Percentiles rank a stretch among this genome's conserved stretches.
Evolutionary conservation across 2,329 filamentous ascomycete genomes (phyloP).

Genomic region (Cercospora sp.): DNA sequence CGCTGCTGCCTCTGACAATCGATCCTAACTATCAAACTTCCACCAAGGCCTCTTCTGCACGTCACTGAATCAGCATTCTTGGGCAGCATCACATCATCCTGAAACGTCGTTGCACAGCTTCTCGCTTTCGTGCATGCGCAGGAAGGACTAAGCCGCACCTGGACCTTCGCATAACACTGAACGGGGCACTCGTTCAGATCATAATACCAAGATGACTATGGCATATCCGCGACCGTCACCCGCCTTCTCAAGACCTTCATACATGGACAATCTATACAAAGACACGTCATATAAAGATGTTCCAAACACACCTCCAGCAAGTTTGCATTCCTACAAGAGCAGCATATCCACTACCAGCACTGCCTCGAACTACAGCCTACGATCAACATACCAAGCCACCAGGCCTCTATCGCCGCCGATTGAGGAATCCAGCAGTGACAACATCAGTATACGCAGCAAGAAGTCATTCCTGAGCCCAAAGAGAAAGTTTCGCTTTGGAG

Average conservation of each 20-base stretch:
- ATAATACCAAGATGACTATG: constrained; percentile 30
- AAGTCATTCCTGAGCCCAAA: constrained; percentile 26
- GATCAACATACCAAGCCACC: constrained; percentile 21
- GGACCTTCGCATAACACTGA: constrained; percentile 7
- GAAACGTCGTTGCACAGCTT: constrained; percentile 11
- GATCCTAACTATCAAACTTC: neutral
- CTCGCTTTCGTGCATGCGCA: constrained; percentile 7
- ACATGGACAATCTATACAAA: constrained; percentile 37
- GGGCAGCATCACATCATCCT: constrained; percentile 14
- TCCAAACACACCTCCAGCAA: constrained; percentile 21
- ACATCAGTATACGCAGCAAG: constrained; percentile 28
- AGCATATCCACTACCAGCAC: constrained; percentile 32
- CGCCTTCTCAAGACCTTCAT: constrained; percentile 32
- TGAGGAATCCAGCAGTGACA: constrained; percentile 29
- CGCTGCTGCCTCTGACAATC: neutral
- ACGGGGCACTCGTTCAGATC: constrained; percentile 1
- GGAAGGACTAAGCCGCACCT: constrained; percentile 3
- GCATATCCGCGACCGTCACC: constrained; percentile 28
- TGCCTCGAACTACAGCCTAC: constrained; percentile 27
- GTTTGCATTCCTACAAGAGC: constrained; percentile 33
- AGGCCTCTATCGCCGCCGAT: constrained; percentile 33
- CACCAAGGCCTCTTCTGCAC: constrained; percentile 3
- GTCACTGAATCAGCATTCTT: constrained; percentile 16
- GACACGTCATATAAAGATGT: constrained; percentile 16
- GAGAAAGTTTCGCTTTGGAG: constrained; percentile 27